These are phyloP conservation scores for Euphorbia lathyris DNA, from an alignment of 345 rosid genomes.

Conservation along the genomic window DNA sequence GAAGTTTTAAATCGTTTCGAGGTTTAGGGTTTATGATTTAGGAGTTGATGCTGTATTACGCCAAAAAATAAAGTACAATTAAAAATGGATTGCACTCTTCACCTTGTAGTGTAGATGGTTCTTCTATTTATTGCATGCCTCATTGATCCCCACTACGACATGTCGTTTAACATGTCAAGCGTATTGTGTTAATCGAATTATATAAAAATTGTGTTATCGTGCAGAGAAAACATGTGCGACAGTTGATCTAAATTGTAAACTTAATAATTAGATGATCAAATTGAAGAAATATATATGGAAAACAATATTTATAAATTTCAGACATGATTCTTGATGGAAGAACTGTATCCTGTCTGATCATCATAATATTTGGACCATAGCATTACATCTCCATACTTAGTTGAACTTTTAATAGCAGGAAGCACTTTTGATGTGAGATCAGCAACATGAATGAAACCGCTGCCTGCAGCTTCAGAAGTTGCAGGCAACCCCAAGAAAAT, in stretches of 20 bases:
- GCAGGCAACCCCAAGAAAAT: slow-evolving; percentile 4
- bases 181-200: too few species aligned
- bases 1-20: too few species aligned
- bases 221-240: too few species aligned
- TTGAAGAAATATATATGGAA: too few species aligned
- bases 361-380: background rate
- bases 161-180: too few species aligned
- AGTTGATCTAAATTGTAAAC: too few species aligned
- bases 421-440: background rate
- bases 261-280: too few species aligned
- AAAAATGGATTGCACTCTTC: slow-evolving; percentile 51
- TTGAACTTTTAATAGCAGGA: background rate
- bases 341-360: background rate
- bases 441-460: background rate
- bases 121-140: slow-evolving; percentile 19
- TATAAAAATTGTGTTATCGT: too few species aligned
- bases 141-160: background rate
- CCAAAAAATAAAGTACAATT: too few species aligned
- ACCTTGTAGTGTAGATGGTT: slow-evolving; percentile 42
- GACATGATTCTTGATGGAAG: background rate
- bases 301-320: background rate
- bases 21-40: too few species aligned
- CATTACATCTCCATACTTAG: background rate
- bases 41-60: too few species aligned
- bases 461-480: background rate